Base-by-base conservation (phyloP, 768 basidiomycete species). In the Polyporus arcularius region DNA sequence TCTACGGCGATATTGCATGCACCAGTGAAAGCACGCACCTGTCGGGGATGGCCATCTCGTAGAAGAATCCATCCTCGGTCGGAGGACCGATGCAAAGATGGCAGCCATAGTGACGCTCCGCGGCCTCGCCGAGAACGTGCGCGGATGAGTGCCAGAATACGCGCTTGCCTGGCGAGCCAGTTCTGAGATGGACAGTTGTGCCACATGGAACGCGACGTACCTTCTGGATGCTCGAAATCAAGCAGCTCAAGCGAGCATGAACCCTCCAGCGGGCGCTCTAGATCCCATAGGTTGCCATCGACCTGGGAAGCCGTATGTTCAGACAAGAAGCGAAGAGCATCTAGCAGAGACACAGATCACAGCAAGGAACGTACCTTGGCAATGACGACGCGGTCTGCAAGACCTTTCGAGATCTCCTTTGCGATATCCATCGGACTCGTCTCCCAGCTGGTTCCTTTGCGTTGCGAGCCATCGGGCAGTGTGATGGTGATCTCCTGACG, bases 81-180 rank as follows among this genome's bases (percentile, higher is more conserved):
- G 97, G 97, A 15, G 97, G 97, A 3, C 97, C 97, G 62, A 97
- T 87, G 70, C 96, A 97, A 14, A 99, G 82, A 79, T 97, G 95
- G 73, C 95, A 97, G 42, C 96, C 96, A 72, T 98, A 96, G 73
- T 97, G 94, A 55, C 91, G 85, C 76, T 99, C 97, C 43, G 94
- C 86, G 56, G 96, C 91, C 76, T 99, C 97, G 47, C 97, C 97
- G 16, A 99, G 83, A 58, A 98, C 94, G 75, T 98, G 97, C 0
- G 97, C 97, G 28, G 96, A 98, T 16, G 97, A 98, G 74, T 98
- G 97, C 97, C 97, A 99, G 80, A 98, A 99, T 8, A 99, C 97
- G 68, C 89, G 90, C 75, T 98, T 95, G 61, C 96, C 95, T 61
- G 32, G 35, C 35, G 18, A 21, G 28, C 14, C 11, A 49, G 2